Conservation (phyloP, 2,329 filamentous ascomycete genomes). For the Xylaria sp. region DNA sequence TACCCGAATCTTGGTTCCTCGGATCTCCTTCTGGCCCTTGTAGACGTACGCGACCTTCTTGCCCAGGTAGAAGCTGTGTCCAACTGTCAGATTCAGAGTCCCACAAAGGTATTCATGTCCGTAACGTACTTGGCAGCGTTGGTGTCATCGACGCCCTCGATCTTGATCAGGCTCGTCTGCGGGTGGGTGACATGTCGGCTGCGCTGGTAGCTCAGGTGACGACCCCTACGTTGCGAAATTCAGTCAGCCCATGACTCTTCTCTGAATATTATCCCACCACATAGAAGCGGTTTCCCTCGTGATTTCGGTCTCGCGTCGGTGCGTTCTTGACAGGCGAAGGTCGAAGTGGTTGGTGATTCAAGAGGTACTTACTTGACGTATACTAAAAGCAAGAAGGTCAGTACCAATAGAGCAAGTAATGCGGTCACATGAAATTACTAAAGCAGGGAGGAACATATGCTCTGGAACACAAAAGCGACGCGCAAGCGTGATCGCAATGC, state of each 20-base stretch:
- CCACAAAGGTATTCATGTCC: background rate
- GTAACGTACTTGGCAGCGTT: slow-evolving; percentile 78
- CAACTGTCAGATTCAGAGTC: slow-evolving; percentile 24
- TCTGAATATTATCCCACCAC: background rate
- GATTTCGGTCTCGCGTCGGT: slow-evolving; percentile 1
- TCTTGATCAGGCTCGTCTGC: slow-evolving; percentile 93
- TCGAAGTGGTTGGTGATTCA: slow-evolving; percentile 19
- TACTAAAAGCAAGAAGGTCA: slow-evolving; percentile 59
- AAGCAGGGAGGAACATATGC: background rate
- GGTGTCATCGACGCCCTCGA: slow-evolving; percentile 94
- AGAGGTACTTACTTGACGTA: slow-evolving; percentile 80
- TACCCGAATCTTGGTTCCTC: slow-evolving; percentile 97
- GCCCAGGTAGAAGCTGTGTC: slow-evolving; percentile 84
- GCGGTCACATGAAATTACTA: background rate
- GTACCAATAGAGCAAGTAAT: slow-evolving; percentile 29
- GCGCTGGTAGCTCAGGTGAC: slow-evolving; percentile 97
- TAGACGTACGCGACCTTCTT: slow-evolving; percentile 99
- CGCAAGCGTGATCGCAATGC: slow-evolving; percentile 13
- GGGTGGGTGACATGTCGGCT: slow-evolving; percentile 90
- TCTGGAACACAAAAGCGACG: slow-evolving; percentile 4
- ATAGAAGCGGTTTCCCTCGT: background rate
- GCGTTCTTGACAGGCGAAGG: slow-evolving; percentile 13
- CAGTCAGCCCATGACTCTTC: slow-evolving; percentile 24
- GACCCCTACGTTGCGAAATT: slow-evolving; percentile 66
- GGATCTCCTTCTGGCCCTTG: slow-evolving; percentile 90